These are phyloP conservation scores for Clathrus columnatus DNA, from an alignment of 768 basidiomycete species.

Conservation along the genomic window DNA sequence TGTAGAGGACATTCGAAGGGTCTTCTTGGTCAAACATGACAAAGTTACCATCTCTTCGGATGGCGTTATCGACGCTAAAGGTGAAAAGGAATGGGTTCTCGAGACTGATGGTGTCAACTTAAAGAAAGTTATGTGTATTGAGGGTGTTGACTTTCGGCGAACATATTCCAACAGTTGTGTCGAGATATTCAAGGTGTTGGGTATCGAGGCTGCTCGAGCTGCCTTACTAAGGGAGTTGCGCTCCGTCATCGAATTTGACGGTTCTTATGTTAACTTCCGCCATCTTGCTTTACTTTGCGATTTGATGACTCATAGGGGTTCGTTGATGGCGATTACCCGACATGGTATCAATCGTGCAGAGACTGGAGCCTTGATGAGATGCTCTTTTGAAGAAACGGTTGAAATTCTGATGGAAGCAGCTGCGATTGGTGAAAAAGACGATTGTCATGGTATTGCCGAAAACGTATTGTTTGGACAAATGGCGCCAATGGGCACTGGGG, in stretches of 20 bases:
- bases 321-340: slow-evolving; percentile 96
- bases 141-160: slow-evolving; percentile 87
- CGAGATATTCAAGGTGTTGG: slow-evolving; percentile 88
- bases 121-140: slow-evolving; percentile 90
- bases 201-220: slow-evolving; percentile 93
- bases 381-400: slow-evolving; percentile 99
- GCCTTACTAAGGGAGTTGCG: slow-evolving; percentile 92
- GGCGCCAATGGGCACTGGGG: slow-evolving; percentile 99
- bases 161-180: slow-evolving; percentile 97
- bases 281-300: slow-evolving; percentile 96
- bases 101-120: slow-evolving; percentile 97
- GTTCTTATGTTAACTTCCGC: slow-evolving; percentile 98
- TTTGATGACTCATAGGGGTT: slow-evolving; percentile 93
- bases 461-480: slow-evolving; percentile 99
- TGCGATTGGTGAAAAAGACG: slow-evolving; percentile 95
- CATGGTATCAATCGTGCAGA: slow-evolving; percentile 99
- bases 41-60: slow-evolving; percentile 55
- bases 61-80: slow-evolving; percentile 46
- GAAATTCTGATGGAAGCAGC: slow-evolving; percentile 99
- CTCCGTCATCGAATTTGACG: slow-evolving; percentile 96
- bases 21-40: slow-evolving; percentile 89
- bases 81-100: slow-evolving; percentile 87
- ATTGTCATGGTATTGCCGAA: slow-evolving; percentile 97
- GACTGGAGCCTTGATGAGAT: slow-evolving; percentile 97
- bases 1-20: slow-evolving; percentile 82